These are phyloP conservation scores for Aspergillus pseudoterreus DNA, from an alignment of 2,329 filamentous ascomycete species.

Conservation along the genomic window DNA sequence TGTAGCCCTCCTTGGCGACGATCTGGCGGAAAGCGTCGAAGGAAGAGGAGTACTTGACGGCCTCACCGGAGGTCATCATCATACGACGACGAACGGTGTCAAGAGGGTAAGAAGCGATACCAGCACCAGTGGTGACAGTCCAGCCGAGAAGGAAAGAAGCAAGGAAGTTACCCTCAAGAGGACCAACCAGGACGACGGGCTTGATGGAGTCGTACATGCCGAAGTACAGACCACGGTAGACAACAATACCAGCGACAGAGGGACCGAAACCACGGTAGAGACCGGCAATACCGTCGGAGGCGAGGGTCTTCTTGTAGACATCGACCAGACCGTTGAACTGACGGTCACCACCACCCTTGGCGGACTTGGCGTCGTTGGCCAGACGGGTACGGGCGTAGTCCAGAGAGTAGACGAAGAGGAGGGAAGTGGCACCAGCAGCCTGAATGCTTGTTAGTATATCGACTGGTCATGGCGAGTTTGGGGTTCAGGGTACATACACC, in stretches of 20 bases:
- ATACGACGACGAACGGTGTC: constrained; percentile 99
- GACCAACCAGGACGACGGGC: constrained; percentile 89
- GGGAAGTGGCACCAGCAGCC: constrained; percentile 98
- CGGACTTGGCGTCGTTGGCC: constrained; percentile 99
- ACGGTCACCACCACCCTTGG: constrained; percentile 90
- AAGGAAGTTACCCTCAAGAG: constrained; percentile 97
- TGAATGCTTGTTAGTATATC: constrained; percentile 29
- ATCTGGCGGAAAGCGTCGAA: constrained; percentile 96
- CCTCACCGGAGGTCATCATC: constrained; percentile 97
- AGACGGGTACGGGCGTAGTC: constrained; percentile 99
- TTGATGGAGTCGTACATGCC: constrained; percentile 99
- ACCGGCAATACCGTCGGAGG: constrained; percentile 97
- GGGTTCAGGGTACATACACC: constrained; percentile 67
- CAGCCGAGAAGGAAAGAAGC: constrained; percentile 98
- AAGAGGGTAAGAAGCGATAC: constrained; percentile 99
- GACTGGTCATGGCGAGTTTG: constrained; percentile 11
- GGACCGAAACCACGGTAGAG: constrained; percentile 99
- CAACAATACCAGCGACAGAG: constrained; percentile 97
- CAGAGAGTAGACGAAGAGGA: constrained; percentile 99
- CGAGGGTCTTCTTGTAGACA: constrained; percentile 99
- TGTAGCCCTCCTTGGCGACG: constrained; percentile 91
- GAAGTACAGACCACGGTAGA: constrained; percentile 99
- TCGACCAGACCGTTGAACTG: constrained; percentile 99
- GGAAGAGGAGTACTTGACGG: constrained; percentile 99
- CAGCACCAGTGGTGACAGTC: constrained; percentile 99